Conservation (phyloP, 768 basidiomycete genomes). For the Sarcomyxa edulis region DNA sequence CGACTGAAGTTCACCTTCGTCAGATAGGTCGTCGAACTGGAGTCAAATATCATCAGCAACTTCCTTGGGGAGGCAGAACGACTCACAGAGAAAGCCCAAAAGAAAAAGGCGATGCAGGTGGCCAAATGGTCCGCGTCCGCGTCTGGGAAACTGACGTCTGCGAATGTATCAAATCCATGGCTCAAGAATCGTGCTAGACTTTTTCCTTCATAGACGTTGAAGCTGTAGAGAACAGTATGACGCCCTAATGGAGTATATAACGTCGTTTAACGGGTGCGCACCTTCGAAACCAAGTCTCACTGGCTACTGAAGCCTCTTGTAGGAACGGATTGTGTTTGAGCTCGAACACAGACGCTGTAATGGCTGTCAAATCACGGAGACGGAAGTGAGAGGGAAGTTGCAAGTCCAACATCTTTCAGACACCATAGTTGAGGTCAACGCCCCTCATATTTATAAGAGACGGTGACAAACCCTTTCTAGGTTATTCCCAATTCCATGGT, state of each 20-base stretch:
- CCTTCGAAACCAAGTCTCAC: not conserved
- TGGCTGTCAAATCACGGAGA: not conserved
- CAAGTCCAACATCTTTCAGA: too few relatives aligned
- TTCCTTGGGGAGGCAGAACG: not conserved
- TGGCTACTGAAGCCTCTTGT: not conserved
- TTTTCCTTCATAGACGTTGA: conserved; percentile 10
- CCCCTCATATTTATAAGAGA: too few relatives aligned
- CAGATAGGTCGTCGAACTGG: too few relatives aligned
- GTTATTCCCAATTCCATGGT: too few relatives aligned
- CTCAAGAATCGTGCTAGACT: conserved; percentile 9
- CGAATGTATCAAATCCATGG: conserved; percentile 14
- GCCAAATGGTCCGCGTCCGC: conserved; percentile 15
- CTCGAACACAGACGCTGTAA: not conserved
- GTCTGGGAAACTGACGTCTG: conserved; percentile 14
- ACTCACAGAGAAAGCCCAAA: conserved; percentile 20
- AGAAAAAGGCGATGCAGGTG: conserved; percentile 19
- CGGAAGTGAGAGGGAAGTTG: not conserved
- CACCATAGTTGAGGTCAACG: too few relatives aligned
- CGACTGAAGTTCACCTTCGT: conserved; percentile 12
- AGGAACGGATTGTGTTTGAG: not conserved
- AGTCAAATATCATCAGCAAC: not conserved
- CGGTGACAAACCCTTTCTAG: too few relatives aligned
- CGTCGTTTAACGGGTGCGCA: not conserved
- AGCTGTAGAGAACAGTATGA: not conserved
- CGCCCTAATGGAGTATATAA: not conserved